phyloP scores from a whole-genome alignment of 2,329 filamentous ascomycete species.

The Apiospora rasikravindrae region DNA sequence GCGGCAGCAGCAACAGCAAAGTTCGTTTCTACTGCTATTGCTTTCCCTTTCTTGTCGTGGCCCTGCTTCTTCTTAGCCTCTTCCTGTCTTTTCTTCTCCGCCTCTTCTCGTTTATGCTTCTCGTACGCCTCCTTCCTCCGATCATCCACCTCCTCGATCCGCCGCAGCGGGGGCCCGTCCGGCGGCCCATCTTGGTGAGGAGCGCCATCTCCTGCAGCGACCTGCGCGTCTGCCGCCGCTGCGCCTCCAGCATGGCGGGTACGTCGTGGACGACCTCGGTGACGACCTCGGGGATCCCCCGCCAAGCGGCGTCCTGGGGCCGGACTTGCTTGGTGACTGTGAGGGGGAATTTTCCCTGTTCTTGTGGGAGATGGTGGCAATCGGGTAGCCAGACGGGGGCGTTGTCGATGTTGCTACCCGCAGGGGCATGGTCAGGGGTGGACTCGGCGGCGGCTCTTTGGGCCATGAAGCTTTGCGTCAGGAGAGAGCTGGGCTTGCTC shows the following conservation, averaged over 20 bases:
- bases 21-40: background rate
- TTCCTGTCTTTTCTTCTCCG: background rate
- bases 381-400: background rate
- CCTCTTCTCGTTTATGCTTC: no score
- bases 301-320: background rate
- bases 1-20: background rate
- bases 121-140: background rate
- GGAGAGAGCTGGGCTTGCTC: background rate
- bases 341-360: no score
- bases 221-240: background rate
- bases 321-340: background rate
- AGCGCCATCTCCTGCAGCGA: background rate
- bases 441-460: background rate
- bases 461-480: background rate
- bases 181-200: background rate
- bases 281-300: background rate
- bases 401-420: background rate
- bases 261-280: background rate
- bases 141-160: background rate
- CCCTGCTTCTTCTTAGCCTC: background rate
- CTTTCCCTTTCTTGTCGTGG: background rate
- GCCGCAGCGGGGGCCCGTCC: background rate
- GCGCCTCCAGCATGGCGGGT: background rate
- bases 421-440: background rate
- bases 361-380: no score